phyloP scores from a whole-genome alignment of 2,329 filamentous ascomycete genomes.

The Cylindrodendrum hubeiense region DNA sequence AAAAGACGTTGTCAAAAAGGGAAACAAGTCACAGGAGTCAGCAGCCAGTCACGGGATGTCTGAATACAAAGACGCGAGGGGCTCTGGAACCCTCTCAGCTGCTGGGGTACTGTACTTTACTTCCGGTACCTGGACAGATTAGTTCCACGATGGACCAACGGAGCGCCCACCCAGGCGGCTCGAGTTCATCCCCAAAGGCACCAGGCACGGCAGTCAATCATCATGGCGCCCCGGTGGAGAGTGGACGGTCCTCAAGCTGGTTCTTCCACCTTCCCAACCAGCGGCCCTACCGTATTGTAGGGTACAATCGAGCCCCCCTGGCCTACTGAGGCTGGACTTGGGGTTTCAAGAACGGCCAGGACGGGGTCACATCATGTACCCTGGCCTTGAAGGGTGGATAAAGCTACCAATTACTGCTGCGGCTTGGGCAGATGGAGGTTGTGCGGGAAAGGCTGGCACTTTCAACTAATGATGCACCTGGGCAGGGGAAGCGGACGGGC shows the following conservation, averaged over 20 bases:
- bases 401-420: background rate
- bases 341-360: background rate
- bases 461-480: conserved; percentile 26
- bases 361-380: conserved; percentile 1
- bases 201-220: background rate
- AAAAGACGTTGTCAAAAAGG: background rate
- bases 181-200: background rate
- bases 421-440: background rate
- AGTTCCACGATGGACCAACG: background rate
- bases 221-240: background rate
- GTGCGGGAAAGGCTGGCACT: background rate
- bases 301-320: background rate
- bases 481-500: conserved; percentile 30
- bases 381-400: background rate
- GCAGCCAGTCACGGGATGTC: background rate
- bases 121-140: background rate
- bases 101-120: background rate
- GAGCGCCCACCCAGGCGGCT: conserved; percentile 6
- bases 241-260: too few species aligned
- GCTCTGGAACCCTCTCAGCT: background rate
- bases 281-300: background rate
- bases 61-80: background rate
- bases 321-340: conserved; percentile 6
- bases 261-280: background rate
- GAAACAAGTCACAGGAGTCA: background rate